Evolutionary conservation across 352 stramenopile genomes (phyloP).

Genomic region (Globisporangium uncinulatum): DNA sequence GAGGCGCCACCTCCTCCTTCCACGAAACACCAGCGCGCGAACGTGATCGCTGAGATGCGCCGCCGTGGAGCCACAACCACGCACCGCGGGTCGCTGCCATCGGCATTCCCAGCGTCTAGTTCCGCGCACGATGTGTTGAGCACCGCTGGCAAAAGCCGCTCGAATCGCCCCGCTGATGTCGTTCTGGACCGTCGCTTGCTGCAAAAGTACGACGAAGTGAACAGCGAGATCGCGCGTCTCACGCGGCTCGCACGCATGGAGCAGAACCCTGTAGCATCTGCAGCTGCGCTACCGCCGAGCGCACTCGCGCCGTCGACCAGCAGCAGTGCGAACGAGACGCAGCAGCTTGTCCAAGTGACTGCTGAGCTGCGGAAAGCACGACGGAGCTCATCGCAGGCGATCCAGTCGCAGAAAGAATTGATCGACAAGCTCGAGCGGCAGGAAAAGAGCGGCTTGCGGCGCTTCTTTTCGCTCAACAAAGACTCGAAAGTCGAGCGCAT

Average conservation of each 20-base stretch:
- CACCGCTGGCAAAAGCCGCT: constrained; percentile 1
- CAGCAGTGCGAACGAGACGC: constrained; percentile 12
- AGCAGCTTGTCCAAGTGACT: constrained; percentile 26
- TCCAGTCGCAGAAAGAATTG: constrained; percentile 76
- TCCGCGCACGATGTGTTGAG: constrained; percentile 5
- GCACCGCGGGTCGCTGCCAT: constrained; percentile 13
- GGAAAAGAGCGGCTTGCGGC: constrained; percentile 52
- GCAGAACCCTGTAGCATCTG: constrained; percentile 6
- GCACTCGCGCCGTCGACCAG: background rate
- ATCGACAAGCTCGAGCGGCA: constrained; percentile 80
- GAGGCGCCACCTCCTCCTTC: constrained; percentile 8
- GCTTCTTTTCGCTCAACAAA: constrained; percentile 68
- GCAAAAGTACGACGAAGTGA: constrained; percentile 73
- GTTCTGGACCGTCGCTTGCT: constrained; percentile 61
- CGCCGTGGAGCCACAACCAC: constrained; percentile 6
- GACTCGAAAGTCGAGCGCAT: constrained; percentile 70
- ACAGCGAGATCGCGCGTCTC: constrained; percentile 67
- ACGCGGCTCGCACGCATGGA: constrained; percentile 56
- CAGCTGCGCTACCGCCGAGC: background rate
- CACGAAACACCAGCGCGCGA: background rate
- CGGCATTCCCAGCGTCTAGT: constrained; percentile 4
- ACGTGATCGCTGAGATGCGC: constrained; percentile 12
- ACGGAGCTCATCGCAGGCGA: constrained; percentile 63
- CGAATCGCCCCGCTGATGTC: constrained; percentile 9
- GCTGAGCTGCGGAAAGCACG: constrained; percentile 54